Conservation (phyloP, 306 rosid genomes). For the Acacia confusa region DNA sequence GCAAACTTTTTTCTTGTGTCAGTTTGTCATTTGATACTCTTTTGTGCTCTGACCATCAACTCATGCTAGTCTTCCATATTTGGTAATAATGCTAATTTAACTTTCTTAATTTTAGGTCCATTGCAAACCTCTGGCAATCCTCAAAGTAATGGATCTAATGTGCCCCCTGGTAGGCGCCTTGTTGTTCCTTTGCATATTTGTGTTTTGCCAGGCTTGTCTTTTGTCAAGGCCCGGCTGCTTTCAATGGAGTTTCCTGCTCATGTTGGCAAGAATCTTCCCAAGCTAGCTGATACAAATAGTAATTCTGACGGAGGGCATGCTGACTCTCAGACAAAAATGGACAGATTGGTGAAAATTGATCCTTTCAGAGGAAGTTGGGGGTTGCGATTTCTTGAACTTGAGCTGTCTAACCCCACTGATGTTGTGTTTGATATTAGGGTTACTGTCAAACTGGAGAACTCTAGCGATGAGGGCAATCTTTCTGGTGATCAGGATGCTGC, state of each 20-base stretch:
- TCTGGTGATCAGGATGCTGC: slow-evolving; percentile 52
- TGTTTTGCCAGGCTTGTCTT: slow-evolving; percentile 89
- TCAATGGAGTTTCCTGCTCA: slow-evolving; percentile 98
- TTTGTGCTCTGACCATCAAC: slow-evolving; percentile 9
- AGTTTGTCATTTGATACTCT: slow-evolving; percentile 26
- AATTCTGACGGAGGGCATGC: slow-evolving; percentile 43
- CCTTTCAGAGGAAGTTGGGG: slow-evolving; percentile 98
- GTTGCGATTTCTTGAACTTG: slow-evolving; percentile 89
- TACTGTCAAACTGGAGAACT: slow-evolving; percentile 76
- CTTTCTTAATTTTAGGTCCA: slow-evolving; percentile 61
- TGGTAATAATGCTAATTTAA: slow-evolving; percentile 18
- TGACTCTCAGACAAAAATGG: slow-evolving; percentile 54
- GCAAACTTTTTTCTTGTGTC: not conserved
- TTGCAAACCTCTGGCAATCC: slow-evolving; percentile 52
- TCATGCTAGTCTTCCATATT: slow-evolving; percentile 18
- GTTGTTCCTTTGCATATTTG: slow-evolving; percentile 88
- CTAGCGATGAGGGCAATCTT: slow-evolving; percentile 46
- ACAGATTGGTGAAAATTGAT: slow-evolving; percentile 85
- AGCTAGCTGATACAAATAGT: slow-evolving; percentile 41
- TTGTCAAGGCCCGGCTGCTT: slow-evolving; percentile 90
- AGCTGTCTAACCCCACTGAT: slow-evolving; percentile 86
- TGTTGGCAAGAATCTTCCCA: slow-evolving; percentile 78
- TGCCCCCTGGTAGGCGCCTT: slow-evolving; percentile 91
- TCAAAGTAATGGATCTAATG: slow-evolving; percentile 44
- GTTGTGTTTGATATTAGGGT: slow-evolving; percentile 81